These are phyloP conservation scores for Acanthochlamys bracteata DNA, from an alignment of 106 monocot genomes.

Conservation along the genomic window DNA sequence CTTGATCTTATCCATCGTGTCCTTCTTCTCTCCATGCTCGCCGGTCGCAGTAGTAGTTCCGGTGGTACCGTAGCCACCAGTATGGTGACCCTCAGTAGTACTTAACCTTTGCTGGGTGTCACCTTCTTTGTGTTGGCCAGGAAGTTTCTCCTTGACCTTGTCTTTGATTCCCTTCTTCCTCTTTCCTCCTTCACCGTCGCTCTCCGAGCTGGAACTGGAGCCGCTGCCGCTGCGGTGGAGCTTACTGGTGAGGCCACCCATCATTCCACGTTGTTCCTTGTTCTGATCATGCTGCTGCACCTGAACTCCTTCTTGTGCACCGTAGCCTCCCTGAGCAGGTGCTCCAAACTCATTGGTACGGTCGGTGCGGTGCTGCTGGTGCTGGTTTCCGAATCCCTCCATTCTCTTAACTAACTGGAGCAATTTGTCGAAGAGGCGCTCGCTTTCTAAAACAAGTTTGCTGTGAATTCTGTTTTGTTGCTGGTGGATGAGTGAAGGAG, in stretches of 20 bases:
- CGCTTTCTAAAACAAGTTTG: no score
- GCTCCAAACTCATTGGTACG: background rate
- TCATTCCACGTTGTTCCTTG: background rate
- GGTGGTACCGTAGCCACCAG: background rate
- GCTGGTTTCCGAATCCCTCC: background rate
- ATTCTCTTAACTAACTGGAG: background rate
- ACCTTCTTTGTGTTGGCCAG: background rate
- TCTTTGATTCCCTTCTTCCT: conserved; percentile 4
- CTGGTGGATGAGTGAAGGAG: no score
- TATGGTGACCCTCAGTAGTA: no score
- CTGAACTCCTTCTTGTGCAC: background rate
- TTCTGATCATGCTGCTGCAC: background rate
- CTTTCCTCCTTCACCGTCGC: background rate
- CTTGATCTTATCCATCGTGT: conserved; percentile 2
- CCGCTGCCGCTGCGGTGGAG: background rate
- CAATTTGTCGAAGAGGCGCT: no score
- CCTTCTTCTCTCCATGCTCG: background rate
- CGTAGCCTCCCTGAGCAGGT: background rate
- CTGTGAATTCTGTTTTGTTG: no score
- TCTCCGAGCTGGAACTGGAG: conserved; percentile 1
- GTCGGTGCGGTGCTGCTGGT: background rate
- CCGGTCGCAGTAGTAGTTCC: background rate
- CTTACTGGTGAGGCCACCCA: background rate
- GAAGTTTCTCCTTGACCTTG: background rate
- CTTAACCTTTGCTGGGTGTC: no score